Conservation (phyloP, 306 rosid species). For the Luffa acutangula region DNA sequence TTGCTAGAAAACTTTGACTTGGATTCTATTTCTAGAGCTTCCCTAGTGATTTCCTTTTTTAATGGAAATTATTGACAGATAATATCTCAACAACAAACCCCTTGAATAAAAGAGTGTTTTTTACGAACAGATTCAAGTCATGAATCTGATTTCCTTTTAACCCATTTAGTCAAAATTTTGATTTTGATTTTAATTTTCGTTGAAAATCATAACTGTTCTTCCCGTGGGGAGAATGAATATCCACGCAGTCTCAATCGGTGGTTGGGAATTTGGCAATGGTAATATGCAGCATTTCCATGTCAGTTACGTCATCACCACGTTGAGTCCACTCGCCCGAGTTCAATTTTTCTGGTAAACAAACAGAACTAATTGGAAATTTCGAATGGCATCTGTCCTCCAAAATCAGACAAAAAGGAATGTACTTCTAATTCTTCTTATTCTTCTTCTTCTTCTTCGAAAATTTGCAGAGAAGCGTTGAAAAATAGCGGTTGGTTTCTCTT, state of each 20-base stretch:
- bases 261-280: slow-evolving; percentile 6
- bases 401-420: slow-evolving; percentile 1
- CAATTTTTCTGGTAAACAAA: not conserved
- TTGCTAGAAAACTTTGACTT: not conserved
- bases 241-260: slow-evolving; percentile 7
- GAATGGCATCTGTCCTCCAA: not conserved
- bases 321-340: slow-evolving; percentile 4
- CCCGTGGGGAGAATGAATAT: not conserved
- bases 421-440: not conserved
- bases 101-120: not conserved
- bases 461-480: too few relatives aligned
- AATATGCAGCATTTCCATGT: not conserved
- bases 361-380: not conserved
- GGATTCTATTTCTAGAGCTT: not conserved
- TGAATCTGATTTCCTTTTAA: not conserved
- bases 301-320: slow-evolving; percentile 2
- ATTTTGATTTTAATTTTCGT: not conserved
- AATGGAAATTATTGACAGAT: not conserved
- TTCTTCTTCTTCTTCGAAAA: not conserved
- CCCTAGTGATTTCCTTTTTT: not conserved
- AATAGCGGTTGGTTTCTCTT: not conserved
- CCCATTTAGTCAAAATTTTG: not conserved
- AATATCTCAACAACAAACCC: not conserved
- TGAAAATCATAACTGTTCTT: not conserved
- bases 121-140: not conserved